Conservation (phyloP, 2,329 filamentous ascomycete genomes). For the Nannizziopsis barbatae region DNA sequence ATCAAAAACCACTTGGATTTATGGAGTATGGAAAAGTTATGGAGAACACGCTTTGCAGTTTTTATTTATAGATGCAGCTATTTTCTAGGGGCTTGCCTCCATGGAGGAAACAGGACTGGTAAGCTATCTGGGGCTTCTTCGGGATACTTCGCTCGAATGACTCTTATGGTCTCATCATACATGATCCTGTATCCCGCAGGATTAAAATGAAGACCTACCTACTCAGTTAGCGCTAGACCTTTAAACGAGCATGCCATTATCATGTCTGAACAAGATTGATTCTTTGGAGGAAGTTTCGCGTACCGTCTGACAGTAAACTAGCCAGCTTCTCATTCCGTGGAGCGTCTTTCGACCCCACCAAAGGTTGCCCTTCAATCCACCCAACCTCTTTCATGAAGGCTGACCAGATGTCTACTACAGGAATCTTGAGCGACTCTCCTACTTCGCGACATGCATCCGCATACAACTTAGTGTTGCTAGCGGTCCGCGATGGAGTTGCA, state of each 20-base stretch:
- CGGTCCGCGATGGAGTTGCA: conserved; percentile 45
- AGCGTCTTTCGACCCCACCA: conserved; percentile 48
- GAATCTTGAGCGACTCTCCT: conserved; percentile 44
- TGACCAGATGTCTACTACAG: conserved; percentile 68
- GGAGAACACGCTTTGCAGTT: no score
- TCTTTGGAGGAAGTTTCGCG: conserved; percentile 16
- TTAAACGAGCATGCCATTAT: neutral
- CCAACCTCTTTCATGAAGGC: conserved; percentile 58
- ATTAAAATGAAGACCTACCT: conserved; percentile 48
- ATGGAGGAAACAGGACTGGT: conserved; percentile 44
- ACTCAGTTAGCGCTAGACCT: neutral
- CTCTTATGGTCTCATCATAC: conserved; percentile 42
- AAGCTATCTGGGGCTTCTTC: conserved; percentile 44
- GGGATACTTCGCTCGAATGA: conserved; percentile 43
- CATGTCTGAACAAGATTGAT: neutral
- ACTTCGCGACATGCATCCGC: conserved; percentile 55
- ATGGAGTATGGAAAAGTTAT: no score
- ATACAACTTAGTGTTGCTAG: conserved; percentile 50
- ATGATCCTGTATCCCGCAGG: conserved; percentile 46
- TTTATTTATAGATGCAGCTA: neutral
- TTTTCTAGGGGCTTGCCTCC: conserved; percentile 27
- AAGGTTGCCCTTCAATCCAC: conserved; percentile 40
- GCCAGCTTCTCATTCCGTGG: conserved; percentile 46
- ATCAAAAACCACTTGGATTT: no score
- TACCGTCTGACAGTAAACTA: conserved; percentile 47